Evolutionary conservation across 768 basidiomycete genomes (phyloP).

Genomic region (Kwoniella heveanensis): DNA sequence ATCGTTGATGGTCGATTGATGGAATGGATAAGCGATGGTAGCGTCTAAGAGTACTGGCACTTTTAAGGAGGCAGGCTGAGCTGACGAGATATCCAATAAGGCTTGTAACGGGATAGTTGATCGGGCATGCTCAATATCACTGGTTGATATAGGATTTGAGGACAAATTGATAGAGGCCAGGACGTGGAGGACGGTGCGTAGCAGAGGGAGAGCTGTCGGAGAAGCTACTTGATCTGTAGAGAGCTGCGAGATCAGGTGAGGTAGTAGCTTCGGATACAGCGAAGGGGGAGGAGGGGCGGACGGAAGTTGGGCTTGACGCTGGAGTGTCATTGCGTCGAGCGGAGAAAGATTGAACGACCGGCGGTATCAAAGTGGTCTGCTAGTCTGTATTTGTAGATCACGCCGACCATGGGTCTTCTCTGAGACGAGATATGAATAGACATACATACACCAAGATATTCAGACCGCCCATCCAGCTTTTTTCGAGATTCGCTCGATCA

Average conservation of each 20-base stretch:
- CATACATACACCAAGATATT: too few relatives aligned
- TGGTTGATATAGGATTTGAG: conserved; percentile 4
- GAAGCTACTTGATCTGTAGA: neutral
- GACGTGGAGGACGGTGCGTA: conserved; percentile 19
- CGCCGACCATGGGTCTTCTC: too few relatives aligned
- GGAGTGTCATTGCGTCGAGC: neutral
- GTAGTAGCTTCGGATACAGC: conserved; percentile 24
- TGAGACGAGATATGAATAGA: too few relatives aligned
- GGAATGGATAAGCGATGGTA: conserved; percentile 34
- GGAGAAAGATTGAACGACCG: too few relatives aligned
- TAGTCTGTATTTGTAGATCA: too few relatives aligned
- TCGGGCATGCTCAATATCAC: neutral
- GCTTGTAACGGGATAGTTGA: conserved; percentile 17
- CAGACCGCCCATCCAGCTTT: too few relatives aligned
- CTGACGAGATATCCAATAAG: conserved; percentile 22
- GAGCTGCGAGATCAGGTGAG: conserved; percentile 29
- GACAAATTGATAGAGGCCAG: conserved; percentile 19
- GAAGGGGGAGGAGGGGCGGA: conserved; percentile 18
- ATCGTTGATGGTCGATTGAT: conserved; percentile 23
- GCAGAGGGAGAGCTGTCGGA: conserved; percentile 7
- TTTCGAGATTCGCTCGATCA: too few relatives aligned
- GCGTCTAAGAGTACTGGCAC: conserved; percentile 22
- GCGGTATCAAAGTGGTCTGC: too few relatives aligned
- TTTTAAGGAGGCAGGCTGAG: conserved; percentile 12
- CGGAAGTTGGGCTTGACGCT: conserved; percentile 4